A percentile compares a stretch with the other conserved stretches of the same genome.
These are phyloP conservation scores for Daedaleopsis nitida DNA, from an alignment of 768 basidiomycete species.

Conservation along the genomic window DNA sequence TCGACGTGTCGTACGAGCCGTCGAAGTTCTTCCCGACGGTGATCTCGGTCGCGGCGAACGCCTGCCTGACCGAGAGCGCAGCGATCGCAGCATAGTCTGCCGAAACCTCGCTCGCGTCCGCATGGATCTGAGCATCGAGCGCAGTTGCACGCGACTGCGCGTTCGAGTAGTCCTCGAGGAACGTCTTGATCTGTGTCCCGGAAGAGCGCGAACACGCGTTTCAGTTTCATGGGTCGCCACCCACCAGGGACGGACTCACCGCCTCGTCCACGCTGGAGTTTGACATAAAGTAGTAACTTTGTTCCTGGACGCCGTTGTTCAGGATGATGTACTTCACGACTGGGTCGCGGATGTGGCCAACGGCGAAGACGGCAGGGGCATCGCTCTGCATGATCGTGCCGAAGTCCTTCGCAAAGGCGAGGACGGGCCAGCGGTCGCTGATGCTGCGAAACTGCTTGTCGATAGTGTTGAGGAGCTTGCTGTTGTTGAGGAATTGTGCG, in stretches of 20 bases:
- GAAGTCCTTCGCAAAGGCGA: conserved; percentile 60
- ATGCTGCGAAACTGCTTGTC: conserved; percentile 62
- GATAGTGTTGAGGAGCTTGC: conserved; percentile 50
- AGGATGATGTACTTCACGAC: conserved; percentile 37
- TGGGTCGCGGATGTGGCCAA: conserved; percentile 40
- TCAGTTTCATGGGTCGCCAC: no score
- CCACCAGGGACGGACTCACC: not conserved
- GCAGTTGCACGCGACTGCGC: conserved; percentile 34
- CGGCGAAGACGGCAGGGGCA: conserved; percentile 31
- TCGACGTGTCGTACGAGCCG: conserved; percentile 33
- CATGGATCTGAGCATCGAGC: conserved; percentile 34
- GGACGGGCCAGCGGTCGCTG: conserved; percentile 60
- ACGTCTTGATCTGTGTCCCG: conserved; percentile 31
- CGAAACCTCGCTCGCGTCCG: conserved; percentile 34
- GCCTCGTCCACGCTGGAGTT: conserved; percentile 22
- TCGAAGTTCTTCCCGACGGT: conserved; percentile 32
- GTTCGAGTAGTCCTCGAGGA: conserved; percentile 33
- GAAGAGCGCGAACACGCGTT: no score
- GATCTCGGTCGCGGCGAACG: conserved; percentile 37
- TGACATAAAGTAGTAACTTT: conserved; percentile 35
- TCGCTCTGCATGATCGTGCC: conserved; percentile 40
- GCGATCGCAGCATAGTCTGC: conserved; percentile 35
- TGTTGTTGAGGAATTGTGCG: conserved; percentile 60
- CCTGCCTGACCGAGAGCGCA: conserved; percentile 36
- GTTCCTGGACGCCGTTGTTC: conserved; percentile 32